phyloP scores from a whole-genome alignment of 2,329 filamentous ascomycete species.

The Lachnellula hyalina region DNA sequence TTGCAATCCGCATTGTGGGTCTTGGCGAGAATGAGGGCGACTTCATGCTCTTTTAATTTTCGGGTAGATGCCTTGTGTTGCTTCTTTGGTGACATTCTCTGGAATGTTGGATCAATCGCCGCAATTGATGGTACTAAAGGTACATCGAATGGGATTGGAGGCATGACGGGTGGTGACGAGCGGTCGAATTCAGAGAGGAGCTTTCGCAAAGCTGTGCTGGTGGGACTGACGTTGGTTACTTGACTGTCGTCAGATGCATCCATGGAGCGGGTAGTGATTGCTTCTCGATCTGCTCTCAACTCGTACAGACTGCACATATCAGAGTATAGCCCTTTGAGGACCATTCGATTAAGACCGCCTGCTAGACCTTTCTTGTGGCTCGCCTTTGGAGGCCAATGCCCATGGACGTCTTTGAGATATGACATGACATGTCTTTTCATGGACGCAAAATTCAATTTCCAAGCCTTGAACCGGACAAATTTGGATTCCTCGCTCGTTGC shows the following conservation, averaged over 20 bases:
- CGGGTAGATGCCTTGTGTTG: slow-evolving; percentile 65
- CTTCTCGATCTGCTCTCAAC: slow-evolving; percentile 73
- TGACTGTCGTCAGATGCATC: slow-evolving; percentile 51
- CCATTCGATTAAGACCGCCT: slow-evolving; percentile 77
- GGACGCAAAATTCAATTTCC: slow-evolving; percentile 68
- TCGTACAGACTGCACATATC: slow-evolving; percentile 88
- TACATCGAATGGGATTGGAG: slow-evolving; percentile 84
- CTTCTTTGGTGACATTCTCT: slow-evolving; percentile 63
- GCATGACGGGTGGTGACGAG: slow-evolving; percentile 81
- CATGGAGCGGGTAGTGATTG: slow-evolving; percentile 71
- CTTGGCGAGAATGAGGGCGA: slow-evolving; percentile 69
- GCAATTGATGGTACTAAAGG: slow-evolving; percentile 70
- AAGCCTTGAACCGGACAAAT: slow-evolving; percentile 74
- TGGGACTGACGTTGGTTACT: slow-evolving; percentile 50
- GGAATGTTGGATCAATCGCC: slow-evolving; percentile 58
- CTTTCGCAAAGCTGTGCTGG: slow-evolving; percentile 66
- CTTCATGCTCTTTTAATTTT: slow-evolving; percentile 73
- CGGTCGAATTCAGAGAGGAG: slow-evolving; percentile 85
- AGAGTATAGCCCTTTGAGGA: slow-evolving; percentile 75
- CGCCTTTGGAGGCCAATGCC: slow-evolving; percentile 86
- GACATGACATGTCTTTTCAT: slow-evolving; percentile 61
- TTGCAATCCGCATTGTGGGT: slow-evolving; percentile 75
- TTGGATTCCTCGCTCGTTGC: slow-evolving; percentile 73
- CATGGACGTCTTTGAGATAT: slow-evolving; percentile 61
- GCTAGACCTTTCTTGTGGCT: slow-evolving; percentile 88